Conservation (phyloP, 495 filamentous ascomycete species). For the Friedmanniomyces endolithicus region DNA sequence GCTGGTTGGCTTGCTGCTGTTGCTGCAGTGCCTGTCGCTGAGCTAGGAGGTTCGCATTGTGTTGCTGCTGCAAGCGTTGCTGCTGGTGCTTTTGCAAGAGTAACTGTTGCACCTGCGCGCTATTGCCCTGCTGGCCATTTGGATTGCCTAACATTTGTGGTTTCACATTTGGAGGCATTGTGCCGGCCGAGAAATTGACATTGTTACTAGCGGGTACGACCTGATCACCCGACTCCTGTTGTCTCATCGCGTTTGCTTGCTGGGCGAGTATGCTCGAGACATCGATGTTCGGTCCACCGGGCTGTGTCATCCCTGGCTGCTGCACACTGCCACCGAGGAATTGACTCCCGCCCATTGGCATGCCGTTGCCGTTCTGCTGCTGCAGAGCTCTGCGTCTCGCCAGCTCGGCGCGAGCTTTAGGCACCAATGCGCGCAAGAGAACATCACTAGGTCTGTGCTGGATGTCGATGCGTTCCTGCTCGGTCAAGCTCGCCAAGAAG, state of each 20-base stretch:
- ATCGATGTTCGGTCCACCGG: slow-evolving; percentile 34
- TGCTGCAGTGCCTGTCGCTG: slow-evolving; percentile 34
- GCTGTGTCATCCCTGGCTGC: not conserved
- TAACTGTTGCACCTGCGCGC: slow-evolving; percentile 12
- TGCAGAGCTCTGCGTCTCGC: not conserved
- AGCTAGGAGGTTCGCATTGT: slow-evolving; percentile 7
- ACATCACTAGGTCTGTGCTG: not conserved
- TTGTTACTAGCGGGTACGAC: slow-evolving; percentile 55
- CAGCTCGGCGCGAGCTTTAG: not conserved
- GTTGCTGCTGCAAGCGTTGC: slow-evolving; percentile 17
- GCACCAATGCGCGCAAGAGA: not conserved
- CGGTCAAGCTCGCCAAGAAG: not conserved
- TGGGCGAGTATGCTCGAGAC: slow-evolving; percentile 38
- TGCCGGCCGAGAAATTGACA: slow-evolving; percentile 28
- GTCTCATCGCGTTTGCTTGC: slow-evolving; percentile 49
- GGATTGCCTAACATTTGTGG: slow-evolving; percentile 19
- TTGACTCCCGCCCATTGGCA: not conserved
- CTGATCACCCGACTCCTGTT: slow-evolving; percentile 51
- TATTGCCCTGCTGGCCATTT: slow-evolving; percentile 5
- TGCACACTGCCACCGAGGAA: not conserved
- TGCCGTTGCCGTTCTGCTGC: not conserved
- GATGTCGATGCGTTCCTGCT: not conserved
- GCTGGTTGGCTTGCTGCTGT: slow-evolving; percentile 31
- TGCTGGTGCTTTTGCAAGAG: slow-evolving; percentile 15
- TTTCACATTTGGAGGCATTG: slow-evolving; percentile 19